Evolutionary conservation across 805 yeast genomes (phyloP).

Genomic region (Candida andamanensis): DNA sequence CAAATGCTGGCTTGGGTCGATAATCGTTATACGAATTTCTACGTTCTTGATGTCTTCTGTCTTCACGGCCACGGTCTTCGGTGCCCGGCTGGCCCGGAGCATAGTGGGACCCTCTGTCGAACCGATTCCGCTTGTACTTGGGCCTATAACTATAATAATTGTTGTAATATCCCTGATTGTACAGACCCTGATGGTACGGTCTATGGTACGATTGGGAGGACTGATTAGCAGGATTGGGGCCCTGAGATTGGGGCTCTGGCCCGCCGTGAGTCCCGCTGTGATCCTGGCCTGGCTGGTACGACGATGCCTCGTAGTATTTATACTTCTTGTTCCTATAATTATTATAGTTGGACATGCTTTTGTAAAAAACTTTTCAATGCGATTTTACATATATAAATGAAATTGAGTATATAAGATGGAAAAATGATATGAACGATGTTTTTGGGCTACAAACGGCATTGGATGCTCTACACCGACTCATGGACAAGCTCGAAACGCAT

Average conservation of each 20-base stretch:
- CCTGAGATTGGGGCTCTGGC: background rate
- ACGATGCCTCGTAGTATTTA: background rate
- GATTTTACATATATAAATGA: too few relatives aligned
- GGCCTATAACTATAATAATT: background rate
- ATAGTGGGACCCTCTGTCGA: slow-evolving; percentile 1
- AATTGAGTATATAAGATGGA: too few relatives aligned
- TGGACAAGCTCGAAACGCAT: too few relatives aligned
- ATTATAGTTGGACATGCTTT: background rate
- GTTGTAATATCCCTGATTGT: background rate
- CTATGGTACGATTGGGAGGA: background rate
- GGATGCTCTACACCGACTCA: too few relatives aligned
- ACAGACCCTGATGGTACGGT: background rate
- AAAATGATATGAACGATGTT: too few relatives aligned
- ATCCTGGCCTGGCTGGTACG: background rate
- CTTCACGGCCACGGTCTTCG: too few relatives aligned
- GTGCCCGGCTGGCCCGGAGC: slow-evolving; percentile 1
- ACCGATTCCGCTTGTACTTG: background rate
- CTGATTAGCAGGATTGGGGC: background rate
- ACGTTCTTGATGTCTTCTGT: slow-evolving; percentile 5
- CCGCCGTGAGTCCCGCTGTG: background rate
- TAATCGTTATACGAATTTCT: slow-evolving; percentile 7
- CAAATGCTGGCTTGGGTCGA: slow-evolving; percentile 12
- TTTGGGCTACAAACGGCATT: too few relatives aligned
- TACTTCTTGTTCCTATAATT: background rate
- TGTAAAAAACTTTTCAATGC: too few relatives aligned